These are phyloP conservation scores for Aureobasidium subglaciale DNA, from an alignment of 2,329 filamentous ascomycete genomes.

Conservation along the genomic window DNA sequence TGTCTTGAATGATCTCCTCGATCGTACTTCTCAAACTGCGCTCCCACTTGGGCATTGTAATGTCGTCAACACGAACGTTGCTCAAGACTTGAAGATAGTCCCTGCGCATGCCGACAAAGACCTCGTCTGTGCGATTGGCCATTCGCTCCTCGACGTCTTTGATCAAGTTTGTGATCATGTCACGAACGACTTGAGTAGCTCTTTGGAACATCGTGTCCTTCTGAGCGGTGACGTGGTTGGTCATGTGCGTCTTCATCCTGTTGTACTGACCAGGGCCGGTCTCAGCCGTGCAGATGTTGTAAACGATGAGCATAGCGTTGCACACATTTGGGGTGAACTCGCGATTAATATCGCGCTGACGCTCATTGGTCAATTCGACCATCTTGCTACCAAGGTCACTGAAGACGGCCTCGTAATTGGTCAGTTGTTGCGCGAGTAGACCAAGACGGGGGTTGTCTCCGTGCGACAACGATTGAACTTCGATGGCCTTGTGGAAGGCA, in stretches of 20 bases:
- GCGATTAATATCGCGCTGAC: slow-evolving; percentile 48
- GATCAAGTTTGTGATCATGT: slow-evolving; percentile 36
- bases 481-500: slow-evolving; percentile 38
- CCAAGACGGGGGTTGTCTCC: slow-evolving; percentile 35
- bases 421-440: slow-evolving; percentile 36
- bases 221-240: slow-evolving; percentile 33
- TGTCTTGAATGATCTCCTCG: not conserved
- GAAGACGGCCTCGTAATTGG: slow-evolving; percentile 37
- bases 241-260: slow-evolving; percentile 49
- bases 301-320: slow-evolving; percentile 40
- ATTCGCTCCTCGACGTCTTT: slow-evolving; percentile 37
- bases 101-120: slow-evolving; percentile 29
- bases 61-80: slow-evolving; percentile 16
- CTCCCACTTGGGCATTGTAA: slow-evolving; percentile 12
- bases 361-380: slow-evolving; percentile 33
- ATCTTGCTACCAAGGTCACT: slow-evolving; percentile 30
- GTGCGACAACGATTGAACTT: slow-evolving; percentile 31
- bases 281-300: slow-evolving; percentile 40
- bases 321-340: slow-evolving; percentile 46
- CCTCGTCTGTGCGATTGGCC: slow-evolving; percentile 39
- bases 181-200: slow-evolving; percentile 37
- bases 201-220: slow-evolving; percentile 45
- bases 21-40: slow-evolving; percentile 2
- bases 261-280: slow-evolving; percentile 39
- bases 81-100: slow-evolving; percentile 34